Evolutionary conservation across 148 eudicot species (phyloP), one percentile per base, ranked within the genome.

Genomic region (Camellia granthamiana): DNA sequence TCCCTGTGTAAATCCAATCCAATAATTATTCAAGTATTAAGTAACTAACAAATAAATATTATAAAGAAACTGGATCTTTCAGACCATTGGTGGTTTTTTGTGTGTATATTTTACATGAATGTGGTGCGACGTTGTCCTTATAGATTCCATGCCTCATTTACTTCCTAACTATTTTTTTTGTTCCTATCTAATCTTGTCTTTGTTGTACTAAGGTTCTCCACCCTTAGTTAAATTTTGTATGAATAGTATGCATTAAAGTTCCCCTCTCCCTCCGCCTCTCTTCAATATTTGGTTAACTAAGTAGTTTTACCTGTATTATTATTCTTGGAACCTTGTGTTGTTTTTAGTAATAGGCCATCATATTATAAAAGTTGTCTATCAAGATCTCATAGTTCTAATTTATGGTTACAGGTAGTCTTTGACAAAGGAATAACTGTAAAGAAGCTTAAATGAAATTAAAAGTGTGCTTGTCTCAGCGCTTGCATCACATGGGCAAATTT

Each of bases 401-500:
- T 72, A 74, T 67, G 64, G 60, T 74, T 67, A 79, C 88, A 95
- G 98, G 93, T 95, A 74, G 80, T 88, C 65, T 75, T 71, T 55
- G 92, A 91, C 80, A 78, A 84, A 79, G 86, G 79, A 46, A 77
- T 93, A 83, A 90, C 88, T 13, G 79, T 43, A 8, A 92, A 89
- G 88, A 52, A 52, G 62, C 87, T 67, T 85, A 41, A 88, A 83
- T 82, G 97, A 92, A 85, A 77, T 93, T 18, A 91, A 84, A 90
- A 91, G 94, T 84, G 91, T 77, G 67, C 97, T 96, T 77, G 86
- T 90, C 59, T 86, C 88, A 4, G 86, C 95, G 78, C 92, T 96
- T 82, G 99, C 97, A 64, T 75, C 81, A 72, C 84, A 89, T 59
- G 97, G 92, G 42, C 83, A 86, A 77, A 76, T 92, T 42, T 78